These are phyloP conservation scores for Umbelopsis ramanniana DNA, from an alignment of 192 early-diverging fungal species.

Conservation along the genomic window DNA sequence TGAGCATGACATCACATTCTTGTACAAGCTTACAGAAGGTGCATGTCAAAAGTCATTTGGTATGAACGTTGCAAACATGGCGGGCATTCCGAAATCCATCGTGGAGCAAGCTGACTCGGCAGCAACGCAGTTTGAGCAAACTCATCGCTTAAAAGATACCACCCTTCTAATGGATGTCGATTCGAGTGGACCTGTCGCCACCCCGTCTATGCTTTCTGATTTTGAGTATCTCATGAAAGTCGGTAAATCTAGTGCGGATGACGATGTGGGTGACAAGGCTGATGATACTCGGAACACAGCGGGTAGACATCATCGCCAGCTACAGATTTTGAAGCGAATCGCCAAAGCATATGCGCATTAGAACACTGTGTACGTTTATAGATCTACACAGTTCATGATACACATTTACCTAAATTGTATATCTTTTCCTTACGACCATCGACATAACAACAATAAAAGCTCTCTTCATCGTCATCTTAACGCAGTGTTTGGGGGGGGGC, in stretches of 20 bases:
- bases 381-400: background rate
- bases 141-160: conserved; percentile 39
- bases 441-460: no score
- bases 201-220: conserved; percentile 31
- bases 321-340: conserved; percentile 10
- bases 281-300: conserved; percentile 28
- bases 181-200: conserved; percentile 2
- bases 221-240: conserved; percentile 33
- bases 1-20: conserved; percentile 87
- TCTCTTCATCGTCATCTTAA: no score
- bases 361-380: background rate
- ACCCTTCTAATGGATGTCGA: conserved; percentile 23
- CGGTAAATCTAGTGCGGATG: background rate
- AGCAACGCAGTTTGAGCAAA: conserved; percentile 77
- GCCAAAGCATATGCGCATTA: conserved; percentile 6
- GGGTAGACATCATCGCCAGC: conserved; percentile 25
- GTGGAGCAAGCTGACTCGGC: conserved; percentile 71
- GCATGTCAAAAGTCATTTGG: conserved; percentile 94
- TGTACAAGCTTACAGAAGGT: conserved; percentile 88
- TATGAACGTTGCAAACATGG: conserved; percentile 99
- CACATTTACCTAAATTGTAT: no score
- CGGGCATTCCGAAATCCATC: conserved; percentile 78
- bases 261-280: conserved; percentile 29
- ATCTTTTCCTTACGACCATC: no score
- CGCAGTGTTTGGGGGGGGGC: no score